Base-by-base conservation (phyloP, 805 yeast genomes). In the Metschnikowia sp. region DNA sequence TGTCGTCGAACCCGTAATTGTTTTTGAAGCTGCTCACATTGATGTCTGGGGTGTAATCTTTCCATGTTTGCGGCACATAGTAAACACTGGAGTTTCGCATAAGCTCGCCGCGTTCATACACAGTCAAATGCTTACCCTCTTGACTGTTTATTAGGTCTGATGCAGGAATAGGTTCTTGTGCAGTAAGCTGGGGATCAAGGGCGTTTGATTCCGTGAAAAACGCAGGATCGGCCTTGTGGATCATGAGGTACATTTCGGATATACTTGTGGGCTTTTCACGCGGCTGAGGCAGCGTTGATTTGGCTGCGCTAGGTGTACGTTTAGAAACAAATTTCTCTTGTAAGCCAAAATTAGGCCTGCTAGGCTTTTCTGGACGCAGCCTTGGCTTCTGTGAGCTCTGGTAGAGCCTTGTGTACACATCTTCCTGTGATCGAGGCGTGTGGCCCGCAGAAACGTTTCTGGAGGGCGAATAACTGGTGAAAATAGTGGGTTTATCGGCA, bases 1-100 rank as follows among this genome's bases (percentile, higher is more conserved):
- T 62, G 59, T 88, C 94, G 60, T 87, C 95, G 62, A 83, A 86
- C 0, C 90, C 91, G 66, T 79, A 81, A 63, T 84, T 84, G 40
- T 65, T 62, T 19, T 60, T 65, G 45, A 62, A 68, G 52, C 72
- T 72, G 35, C 68, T 65, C 15, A 72, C 63, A 47, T 74, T 70
- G 5, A 72, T 64, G 46, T 48, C 36, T 32, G 51, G 47, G 10
- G 36, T 33, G n/a, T 33, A 22, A 0, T 42, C 44, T 10, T 43
- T 38, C 38, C 37, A 32, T 11, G 36, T 32, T n/a, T 44, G 40
- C 0, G 88, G 86, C 4, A 78, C 61, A 54, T 73, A 84, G 57
- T 75, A 83, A 0, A 84, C 62, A 30, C 74, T 68, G 12, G 71
- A 57, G 39, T 69, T 72, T 49, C 84, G 74, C 35, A 72, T 59